Evolutionary conservation across 768 basidiomycete species (phyloP).

Genomic region (Pleurotus tuoliensis): DNA sequence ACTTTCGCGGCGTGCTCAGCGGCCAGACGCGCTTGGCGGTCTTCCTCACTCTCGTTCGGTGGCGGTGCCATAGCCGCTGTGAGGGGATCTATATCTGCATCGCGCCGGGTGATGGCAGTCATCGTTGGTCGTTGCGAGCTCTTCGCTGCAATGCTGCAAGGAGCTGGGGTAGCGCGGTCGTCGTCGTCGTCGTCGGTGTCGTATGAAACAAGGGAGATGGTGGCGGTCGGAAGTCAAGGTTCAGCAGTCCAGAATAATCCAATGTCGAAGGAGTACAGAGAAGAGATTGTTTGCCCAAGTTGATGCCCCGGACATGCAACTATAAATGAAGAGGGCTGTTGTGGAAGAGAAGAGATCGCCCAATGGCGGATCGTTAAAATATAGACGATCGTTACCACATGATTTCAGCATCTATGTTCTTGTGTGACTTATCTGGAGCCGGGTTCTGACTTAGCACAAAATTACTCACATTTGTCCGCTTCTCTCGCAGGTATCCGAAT

Average conservation of each 20-base stretch:
- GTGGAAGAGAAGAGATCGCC: not conserved
- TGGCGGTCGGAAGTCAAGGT: not conserved
- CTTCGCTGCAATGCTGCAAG: not conserved
- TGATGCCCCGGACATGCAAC: not conserved
- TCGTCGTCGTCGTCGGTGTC: no score
- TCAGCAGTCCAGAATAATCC: not conserved
- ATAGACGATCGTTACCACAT: not conserved
- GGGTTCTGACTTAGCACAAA: no score
- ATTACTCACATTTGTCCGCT: no score
- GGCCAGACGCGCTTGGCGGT: conserved; percentile 37
- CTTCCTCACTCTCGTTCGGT: conserved; percentile 49
- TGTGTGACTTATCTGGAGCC: no score
- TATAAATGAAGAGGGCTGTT: conserved; percentile 2
- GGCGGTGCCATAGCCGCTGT: conserved; percentile 46
- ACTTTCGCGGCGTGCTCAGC: conserved; percentile 50
- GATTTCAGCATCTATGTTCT: not conserved
- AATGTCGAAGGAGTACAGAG: not conserved
- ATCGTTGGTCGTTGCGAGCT: not conserved
- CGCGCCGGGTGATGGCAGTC: conserved; percentile 1
- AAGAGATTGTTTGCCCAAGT: conserved; percentile 4
- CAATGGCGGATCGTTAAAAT: not conserved
- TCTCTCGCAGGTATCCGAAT: no score
- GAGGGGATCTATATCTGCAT: conserved; percentile 44
- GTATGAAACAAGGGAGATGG: not conserved
- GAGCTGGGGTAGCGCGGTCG: no score